These are phyloP conservation scores for Colletotrichum melonis DNA, from an alignment of 2,329 filamentous ascomycete species.

Conservation along the genomic window DNA sequence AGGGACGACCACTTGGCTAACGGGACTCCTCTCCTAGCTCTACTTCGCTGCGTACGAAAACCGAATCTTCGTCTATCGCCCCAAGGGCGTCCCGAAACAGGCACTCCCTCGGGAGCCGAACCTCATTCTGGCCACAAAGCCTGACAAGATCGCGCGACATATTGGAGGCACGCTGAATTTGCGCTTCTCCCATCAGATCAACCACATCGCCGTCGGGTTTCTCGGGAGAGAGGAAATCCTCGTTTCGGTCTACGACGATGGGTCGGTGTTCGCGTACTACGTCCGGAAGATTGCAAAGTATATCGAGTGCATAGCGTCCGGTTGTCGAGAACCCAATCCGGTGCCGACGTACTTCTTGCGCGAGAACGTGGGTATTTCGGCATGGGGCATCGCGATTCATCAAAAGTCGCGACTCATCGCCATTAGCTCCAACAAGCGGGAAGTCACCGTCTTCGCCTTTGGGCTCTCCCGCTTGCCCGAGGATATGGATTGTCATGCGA, in stretches of 20 bases:
- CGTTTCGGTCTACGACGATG: slow-evolving; percentile 77
- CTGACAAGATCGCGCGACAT: slow-evolving; percentile 50
- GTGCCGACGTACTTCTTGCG: slow-evolving; percentile 70
- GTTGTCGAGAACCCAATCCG: slow-evolving; percentile 37
- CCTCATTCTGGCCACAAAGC: slow-evolving; percentile 59
- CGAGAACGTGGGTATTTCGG: slow-evolving; percentile 80
- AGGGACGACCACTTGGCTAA: background rate
- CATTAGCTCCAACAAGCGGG: slow-evolving; percentile 79
- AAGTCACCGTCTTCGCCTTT: slow-evolving; percentile 65
- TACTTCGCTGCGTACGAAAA: slow-evolving; percentile 71
- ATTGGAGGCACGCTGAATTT: slow-evolving; percentile 66
- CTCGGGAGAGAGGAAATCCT: slow-evolving; percentile 78
- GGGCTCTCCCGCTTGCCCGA: slow-evolving; percentile 44
- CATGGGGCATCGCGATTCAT: slow-evolving; percentile 92
- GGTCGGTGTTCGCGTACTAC: slow-evolving; percentile 79
- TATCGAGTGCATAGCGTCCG: slow-evolving; percentile 45
- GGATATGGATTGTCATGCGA: slow-evolving; percentile 34
- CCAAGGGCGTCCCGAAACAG: slow-evolving; percentile 57
- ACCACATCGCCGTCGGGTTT: slow-evolving; percentile 76
- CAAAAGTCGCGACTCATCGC: slow-evolving; percentile 85
- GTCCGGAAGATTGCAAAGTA: slow-evolving; percentile 63
- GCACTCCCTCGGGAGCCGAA: slow-evolving; percentile 60
- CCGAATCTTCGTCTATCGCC: slow-evolving; percentile 68
- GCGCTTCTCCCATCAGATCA: slow-evolving; percentile 69
- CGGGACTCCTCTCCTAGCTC: slow-evolving; percentile 51